Conservation (phyloP, 1,284 basidiomycete genomes). For the Austroboletus niveus region DNA sequence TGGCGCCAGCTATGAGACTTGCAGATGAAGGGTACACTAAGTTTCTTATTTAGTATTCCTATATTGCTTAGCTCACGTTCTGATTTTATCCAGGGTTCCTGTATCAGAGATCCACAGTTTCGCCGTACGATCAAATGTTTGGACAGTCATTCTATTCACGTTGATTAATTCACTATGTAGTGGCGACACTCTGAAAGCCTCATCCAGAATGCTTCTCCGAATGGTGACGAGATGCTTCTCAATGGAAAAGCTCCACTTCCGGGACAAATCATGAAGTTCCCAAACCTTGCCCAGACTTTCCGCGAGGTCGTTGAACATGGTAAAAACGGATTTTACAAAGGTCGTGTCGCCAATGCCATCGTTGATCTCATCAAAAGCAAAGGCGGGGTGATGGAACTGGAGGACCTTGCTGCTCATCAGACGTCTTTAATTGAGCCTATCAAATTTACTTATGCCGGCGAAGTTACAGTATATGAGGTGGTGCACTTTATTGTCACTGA, state of each 20-base stretch:
- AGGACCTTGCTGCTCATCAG: slow-evolving; percentile 80
- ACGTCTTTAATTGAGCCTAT: slow-evolving; percentile 87
- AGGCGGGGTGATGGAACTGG: slow-evolving; percentile 89
- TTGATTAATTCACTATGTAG: slow-evolving; percentile 35
- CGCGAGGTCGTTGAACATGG: slow-evolving; percentile 77
- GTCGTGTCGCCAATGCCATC: slow-evolving; percentile 84
- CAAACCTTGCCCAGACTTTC: slow-evolving; percentile 84
- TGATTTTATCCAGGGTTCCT: slow-evolving; percentile 52
- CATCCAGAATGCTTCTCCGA: slow-evolving; percentile 80
- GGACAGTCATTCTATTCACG: neutral
- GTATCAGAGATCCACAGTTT: slow-evolving; percentile 76
- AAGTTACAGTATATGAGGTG: slow-evolving; percentile 85
- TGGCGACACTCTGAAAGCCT: slow-evolving; percentile 77
- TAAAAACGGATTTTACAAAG: slow-evolving; percentile 91
- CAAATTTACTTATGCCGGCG: slow-evolving; percentile 80
- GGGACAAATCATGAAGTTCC: slow-evolving; percentile 75
- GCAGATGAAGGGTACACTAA: slow-evolving; percentile 79
- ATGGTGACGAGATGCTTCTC: slow-evolving; percentile 81
- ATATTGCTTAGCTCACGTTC: slow-evolving; percentile 6
- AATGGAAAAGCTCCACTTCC: slow-evolving; percentile 77
- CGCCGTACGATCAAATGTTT: slow-evolving; percentile 41
- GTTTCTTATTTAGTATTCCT: neutral
- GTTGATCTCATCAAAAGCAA: slow-evolving; percentile 80
- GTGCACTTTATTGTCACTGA: slow-evolving; percentile 7
- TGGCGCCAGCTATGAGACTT: slow-evolving; percentile 82